A percentile compares a stretch with the other conserved stretches of the same genome.
These are phyloP conservation scores for Teratosphaeria zuluensis DNA, from an alignment of 2,329 filamentous ascomycete species.

Conservation along the genomic window DNA sequence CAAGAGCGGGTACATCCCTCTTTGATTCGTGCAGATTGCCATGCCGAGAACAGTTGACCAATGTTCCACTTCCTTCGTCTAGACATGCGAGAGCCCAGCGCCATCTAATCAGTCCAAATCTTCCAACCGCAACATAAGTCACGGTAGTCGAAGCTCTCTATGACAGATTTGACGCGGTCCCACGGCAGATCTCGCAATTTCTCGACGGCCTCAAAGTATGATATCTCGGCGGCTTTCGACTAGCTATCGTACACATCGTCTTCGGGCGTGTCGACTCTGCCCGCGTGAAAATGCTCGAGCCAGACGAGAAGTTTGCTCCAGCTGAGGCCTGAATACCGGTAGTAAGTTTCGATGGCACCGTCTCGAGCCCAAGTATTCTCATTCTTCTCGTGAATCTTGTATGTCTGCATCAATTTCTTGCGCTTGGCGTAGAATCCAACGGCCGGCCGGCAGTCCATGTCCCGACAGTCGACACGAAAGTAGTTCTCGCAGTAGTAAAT, in stretches of 20 bases:
- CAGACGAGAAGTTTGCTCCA: neutral
- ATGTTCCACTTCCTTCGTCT: no score
- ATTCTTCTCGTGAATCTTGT: neutral
- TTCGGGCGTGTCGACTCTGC: no score
- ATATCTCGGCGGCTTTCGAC: no score
- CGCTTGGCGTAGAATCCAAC: neutral
- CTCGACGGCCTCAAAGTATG: neutral
- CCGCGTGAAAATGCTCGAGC: neutral
- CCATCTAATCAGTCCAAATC: no score
- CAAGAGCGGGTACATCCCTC: no score
- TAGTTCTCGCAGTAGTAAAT: neutral
- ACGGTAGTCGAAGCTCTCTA: no score
- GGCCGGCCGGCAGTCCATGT: neutral
- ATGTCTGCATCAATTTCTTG: neutral
- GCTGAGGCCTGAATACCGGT: neutral
- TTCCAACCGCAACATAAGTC: no score
- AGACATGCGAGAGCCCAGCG: no score
- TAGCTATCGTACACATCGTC: no score
- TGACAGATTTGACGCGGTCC: neutral
- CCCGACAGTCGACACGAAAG: neutral
- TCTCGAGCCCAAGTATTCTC: neutral
- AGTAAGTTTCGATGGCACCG: neutral
- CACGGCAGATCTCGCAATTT: neutral
- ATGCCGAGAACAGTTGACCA: no score
- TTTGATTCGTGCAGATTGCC: no score